Base-by-base conservation (phyloP, 2,329 filamentous ascomycete genomes). In the Paecilomyces sp. region DNA sequence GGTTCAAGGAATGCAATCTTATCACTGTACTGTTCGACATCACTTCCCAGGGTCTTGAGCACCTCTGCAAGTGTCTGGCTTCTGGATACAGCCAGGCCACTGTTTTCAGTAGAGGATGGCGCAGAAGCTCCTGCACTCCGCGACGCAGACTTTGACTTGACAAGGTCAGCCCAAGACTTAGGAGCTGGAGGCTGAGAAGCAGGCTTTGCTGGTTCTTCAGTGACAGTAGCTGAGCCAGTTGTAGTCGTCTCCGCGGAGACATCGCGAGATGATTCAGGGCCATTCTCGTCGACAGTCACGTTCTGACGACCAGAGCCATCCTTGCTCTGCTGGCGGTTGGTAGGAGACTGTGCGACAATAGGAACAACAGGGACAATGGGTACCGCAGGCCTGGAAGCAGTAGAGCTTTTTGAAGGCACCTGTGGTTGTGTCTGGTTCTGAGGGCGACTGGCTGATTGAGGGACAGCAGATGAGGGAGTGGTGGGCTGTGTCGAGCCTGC, bases 1-100 rank as follows among this genome's bases (percentile, higher is more conserved):
- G 94, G 94, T 76, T 97, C 91, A 56, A 99, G 82, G 70, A 97
- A 97, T 18, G 89, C 82, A 65, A 93, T 80, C 68, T 88, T 90
- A 33, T 84, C 79, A 41, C 75, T 73, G 63, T 79, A 76, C 60
- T 82, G 79, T 54, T 82, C 82, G 41, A 81, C 80, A 60, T 85
- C 83, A 25, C 92, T 86, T 57, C 83, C 84, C 73, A 92, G 94
- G 30, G 85, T 84, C 56, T 83, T 83, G 57, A 99, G 81, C 36
- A 90, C 90, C 66, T 97, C 90, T 3, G 86, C 88, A 57, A 96
- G 79, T 18, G 89, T 88, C 72, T 81, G 83, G 61, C 73, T 79
- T 71, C 86, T 83, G 12, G 78, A 72, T 13, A 78, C 74, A 11
- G 72, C 66, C 28, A 80, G 66, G 11, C 77, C 78, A 57, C 78